Base-by-base conservation (phyloP, 2,329 filamentous ascomycete species). In the Incumbomyces delicatus region DNA sequence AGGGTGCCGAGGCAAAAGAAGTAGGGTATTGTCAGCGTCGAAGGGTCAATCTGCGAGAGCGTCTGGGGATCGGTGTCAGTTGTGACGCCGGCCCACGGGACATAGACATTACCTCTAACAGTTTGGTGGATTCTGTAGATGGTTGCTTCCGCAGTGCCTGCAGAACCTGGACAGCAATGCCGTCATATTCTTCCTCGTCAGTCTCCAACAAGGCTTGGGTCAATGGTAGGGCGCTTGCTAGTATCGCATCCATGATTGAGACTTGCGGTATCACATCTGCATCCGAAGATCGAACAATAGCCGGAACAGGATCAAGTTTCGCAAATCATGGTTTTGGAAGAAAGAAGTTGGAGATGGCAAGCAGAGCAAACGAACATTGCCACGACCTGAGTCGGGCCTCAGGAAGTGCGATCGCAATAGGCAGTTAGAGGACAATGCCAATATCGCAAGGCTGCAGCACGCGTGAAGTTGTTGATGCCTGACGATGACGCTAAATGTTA, bases 11-110 rank as follows among this genome's bases (percentile, higher is more conserved):
- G 67, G 39, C 75, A 66, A 51, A 69, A 72, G 41, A 79, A 63
- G 61, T 81, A 83, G 7, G 76, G 67, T 51, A 83, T 69, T 14
- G 76, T 75, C 59, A 83, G 77, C 33, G 69, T 61, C 6, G 71
- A 61, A 16, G 81, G 78, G 22, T 48, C 46, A 11, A 48, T 29
- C 22, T 44, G 18, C 10, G 44, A 16, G 12, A 48, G 32, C 2
- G 32, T 14, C 31, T 32, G 20, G 18, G 11, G 34, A 12, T 29
- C 27, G 35, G 18, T 34, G 8, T 34, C 6, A 32, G 34, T 20
- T 39, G 13, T 22, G 18, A n/a, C n/a, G n/a, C n/a, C n/a, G n/a
- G 18, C 33, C 8, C 16, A 12, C 12, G 7, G 30, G 27, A 8
- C 41, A 31, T 17, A 63, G 53, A 31, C 17, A 60, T 48, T 53